Evolutionary conservation across 192 early-diverging fungal genomes (phyloP).

Genomic region (Rhizoclosmatium sp.): DNA sequence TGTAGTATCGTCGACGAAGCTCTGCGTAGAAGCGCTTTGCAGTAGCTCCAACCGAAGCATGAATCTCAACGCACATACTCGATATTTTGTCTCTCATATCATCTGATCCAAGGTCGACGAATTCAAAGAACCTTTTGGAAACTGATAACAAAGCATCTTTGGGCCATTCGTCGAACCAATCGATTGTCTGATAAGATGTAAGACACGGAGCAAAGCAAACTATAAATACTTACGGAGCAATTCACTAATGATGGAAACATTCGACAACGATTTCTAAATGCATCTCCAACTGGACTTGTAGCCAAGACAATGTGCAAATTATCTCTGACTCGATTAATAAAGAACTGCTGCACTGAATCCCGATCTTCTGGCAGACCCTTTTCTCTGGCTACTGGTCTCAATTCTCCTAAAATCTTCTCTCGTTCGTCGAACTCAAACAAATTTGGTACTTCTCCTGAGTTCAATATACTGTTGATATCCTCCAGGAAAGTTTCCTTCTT

Average conservation of each 20-base stretch:
- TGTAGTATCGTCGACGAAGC: conserved; percentile 63
- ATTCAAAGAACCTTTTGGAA: conserved; percentile 63
- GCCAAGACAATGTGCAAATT: conserved; percentile 69
- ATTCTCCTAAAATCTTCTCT: conserved; percentile 66
- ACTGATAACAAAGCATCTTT: conserved; percentile 64
- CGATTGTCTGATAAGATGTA: conserved; percentile 47
- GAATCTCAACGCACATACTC: conserved; percentile 68
- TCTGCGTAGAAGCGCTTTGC: conserved; percentile 61
- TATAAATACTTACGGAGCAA: conserved; percentile 33
- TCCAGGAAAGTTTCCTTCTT: conserved; percentile 66
- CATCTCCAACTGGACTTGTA: conserved; percentile 66
- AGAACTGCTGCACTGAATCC: conserved; percentile 66
- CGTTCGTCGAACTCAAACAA: conserved; percentile 68
- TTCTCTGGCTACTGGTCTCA: conserved; percentile 59
- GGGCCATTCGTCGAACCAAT: conserved; percentile 74
- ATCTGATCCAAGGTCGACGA: conserved; percentile 66
- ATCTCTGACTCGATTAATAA: conserved; percentile 67
- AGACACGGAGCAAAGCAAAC: conserved; percentile 11
- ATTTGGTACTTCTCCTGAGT: conserved; percentile 70
- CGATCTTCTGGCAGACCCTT: conserved; percentile 64
- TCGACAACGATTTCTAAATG: conserved; percentile 63
- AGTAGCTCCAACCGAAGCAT: conserved; percentile 59
- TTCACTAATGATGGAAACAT: conserved; percentile 71
- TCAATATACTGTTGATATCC: conserved; percentile 66
- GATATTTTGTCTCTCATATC: conserved; percentile 65